These are phyloP conservation scores for Ceratobasidium theobromae DNA, from an alignment of 1,284 basidiomycete genomes.

Conservation along the genomic window DNA sequence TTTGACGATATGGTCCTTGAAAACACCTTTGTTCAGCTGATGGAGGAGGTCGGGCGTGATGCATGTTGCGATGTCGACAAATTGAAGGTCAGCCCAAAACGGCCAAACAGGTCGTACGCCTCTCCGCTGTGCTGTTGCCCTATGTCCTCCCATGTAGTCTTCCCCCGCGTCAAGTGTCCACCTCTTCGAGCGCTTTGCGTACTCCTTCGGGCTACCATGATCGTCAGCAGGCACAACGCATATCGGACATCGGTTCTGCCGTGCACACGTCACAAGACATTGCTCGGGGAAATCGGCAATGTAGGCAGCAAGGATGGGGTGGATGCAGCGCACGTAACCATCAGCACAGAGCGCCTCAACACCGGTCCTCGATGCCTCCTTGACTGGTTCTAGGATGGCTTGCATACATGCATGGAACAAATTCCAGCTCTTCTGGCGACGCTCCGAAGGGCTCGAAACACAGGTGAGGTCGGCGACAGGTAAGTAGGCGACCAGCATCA, in stretches of 20 bases:
- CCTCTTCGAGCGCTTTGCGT: neutral
- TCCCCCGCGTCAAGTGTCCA: neutral
- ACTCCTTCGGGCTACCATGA: neutral
- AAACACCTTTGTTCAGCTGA: constrained; percentile 43
- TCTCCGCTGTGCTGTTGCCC: neutral
- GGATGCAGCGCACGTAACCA: constrained; percentile 11
- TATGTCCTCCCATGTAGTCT: neutral
- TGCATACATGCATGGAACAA: constrained; percentile 37
- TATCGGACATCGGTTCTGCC: constrained; percentile 12
- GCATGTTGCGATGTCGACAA: constrained; percentile 29
- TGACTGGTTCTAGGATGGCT: constrained; percentile 32
- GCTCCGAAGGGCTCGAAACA: neutral
- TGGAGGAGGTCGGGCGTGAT: constrained; percentile 42
- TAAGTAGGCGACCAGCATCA: constrained; percentile 29
- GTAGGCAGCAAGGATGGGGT: constrained; percentile 37
- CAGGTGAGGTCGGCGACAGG: constrained; percentile 5
- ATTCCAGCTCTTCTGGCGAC: neutral
- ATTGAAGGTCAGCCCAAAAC: constrained; percentile 38
- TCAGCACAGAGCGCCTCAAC: constrained; percentile 34
- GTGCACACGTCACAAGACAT: constrained; percentile 32
- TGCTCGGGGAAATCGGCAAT: constrained; percentile 39
- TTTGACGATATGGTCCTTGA: constrained; percentile 38
- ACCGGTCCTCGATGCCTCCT: constrained; percentile 25
- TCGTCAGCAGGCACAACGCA: neutral
- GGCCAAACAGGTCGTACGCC: constrained; percentile 27